These are phyloP conservation scores for Harrya chromipes DNA, from an alignment of 768 basidiomycete species.

Conservation along the genomic window DNA sequence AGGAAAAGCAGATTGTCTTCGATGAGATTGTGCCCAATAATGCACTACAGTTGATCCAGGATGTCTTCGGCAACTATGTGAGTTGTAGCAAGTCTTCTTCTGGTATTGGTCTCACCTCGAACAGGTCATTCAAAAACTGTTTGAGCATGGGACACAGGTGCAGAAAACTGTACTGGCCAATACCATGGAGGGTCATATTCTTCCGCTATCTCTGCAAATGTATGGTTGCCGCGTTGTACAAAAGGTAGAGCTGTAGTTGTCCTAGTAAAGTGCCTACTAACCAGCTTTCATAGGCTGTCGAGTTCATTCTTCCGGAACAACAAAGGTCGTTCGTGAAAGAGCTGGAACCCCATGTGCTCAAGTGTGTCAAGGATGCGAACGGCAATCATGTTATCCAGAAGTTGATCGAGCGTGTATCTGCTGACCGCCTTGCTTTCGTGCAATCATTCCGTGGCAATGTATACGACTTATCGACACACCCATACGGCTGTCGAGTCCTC, in stretches of 20 bases:
- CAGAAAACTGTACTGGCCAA: conserved; percentile 71
- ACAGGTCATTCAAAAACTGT: conserved; percentile 90
- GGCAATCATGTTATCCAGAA: conserved; percentile 97
- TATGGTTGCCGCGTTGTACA: conserved; percentile 97
- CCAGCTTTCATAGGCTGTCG: conserved; percentile 62
- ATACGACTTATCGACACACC: conserved; percentile 78
- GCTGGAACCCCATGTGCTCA: conserved; percentile 74
- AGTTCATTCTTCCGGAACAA: conserved; percentile 74
- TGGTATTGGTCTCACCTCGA: conserved; percentile 6
- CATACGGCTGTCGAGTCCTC: conserved; percentile 92
- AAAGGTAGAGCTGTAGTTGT: conserved; percentile 52
- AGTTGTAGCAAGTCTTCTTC: conserved; percentile 24
- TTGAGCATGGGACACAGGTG: conserved; percentile 76
- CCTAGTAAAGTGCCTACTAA: conserved; percentile 2
- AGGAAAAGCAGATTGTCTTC: conserved; percentile 78
- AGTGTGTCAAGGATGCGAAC: conserved; percentile 87
- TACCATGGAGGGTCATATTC: conserved; percentile 74
- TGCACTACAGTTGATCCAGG: conserved; percentile 74
- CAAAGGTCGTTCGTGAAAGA: conserved; percentile 74
- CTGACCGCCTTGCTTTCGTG: conserved; percentile 76
- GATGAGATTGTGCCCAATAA: conserved; percentile 83
- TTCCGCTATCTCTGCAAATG: conserved; percentile 81
- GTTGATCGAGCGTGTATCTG: conserved; percentile 73
- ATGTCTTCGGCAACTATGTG: conserved; percentile 97
- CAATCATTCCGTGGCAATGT: conserved; percentile 74